Evolutionary conservation across 2,329 filamentous ascomycete species (phyloP), one percentile per base, ranked within the genome.

Genomic region (Drechmeria coniospora): DNA sequence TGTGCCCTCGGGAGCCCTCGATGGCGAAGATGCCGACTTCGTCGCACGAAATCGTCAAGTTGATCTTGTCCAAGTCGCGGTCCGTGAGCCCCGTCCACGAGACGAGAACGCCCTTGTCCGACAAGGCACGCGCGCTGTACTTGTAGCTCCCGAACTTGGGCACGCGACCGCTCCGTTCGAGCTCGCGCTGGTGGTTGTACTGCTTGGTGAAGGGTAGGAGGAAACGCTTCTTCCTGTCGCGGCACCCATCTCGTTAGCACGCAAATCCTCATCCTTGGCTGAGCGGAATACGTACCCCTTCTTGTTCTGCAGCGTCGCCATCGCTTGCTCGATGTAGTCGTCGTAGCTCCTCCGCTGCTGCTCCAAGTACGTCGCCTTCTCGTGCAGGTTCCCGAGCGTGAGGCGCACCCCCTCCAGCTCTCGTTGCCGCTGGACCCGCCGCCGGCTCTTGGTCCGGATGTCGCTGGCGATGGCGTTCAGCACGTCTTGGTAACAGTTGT

Each of bases 71-170:
- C 76, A 79, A 93, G 49, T 93, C 81, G 9, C 68, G 65, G 39
- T 93, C 81, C 10, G 65, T 62, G 41, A 87, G 83, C 19, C 84
- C 84, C 31, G 73, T 69, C 84, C 90, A 95, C n/a, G 74, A 68
- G 18, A 98, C 81, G 11, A 98, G 64, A 6, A 95, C 90, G 29
- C 90, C 90, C 58, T 93, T 94, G 47, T 95, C 87, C 2, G 76
- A 77, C 6, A 98, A 71, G 27, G 79, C 76, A 28, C 84, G 78
- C 4, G 83, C 86, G 30, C 80, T 87, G 61, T 98, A 98, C 60
- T 95, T 95, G 73, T 79, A 98, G 21, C 81, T 92, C 36, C 92
- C 90, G 49, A 98, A 98, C 51, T 93, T 93, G 53, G 92, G 92
- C 29, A 92, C 82, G 27, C 87, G 82, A 16, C 90, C 90, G 6